These are phyloP conservation scores for Puccinia brachypodii DNA, from an alignment of 1,284 basidiomycete genomes.

Conservation along the genomic window DNA sequence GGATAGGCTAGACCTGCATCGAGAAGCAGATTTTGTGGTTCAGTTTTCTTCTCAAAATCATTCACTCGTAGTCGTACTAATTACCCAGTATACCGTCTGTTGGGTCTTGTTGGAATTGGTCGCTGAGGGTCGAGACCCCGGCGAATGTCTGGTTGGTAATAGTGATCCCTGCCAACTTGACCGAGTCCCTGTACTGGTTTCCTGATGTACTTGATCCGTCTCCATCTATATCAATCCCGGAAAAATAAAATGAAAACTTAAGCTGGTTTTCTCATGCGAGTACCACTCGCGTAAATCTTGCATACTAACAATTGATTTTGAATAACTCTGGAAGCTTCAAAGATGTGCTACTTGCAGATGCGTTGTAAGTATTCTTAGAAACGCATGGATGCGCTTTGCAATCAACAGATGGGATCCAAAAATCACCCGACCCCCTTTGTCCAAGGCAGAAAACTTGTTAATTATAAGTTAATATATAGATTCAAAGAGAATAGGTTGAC, in stretches of 20 bases:
- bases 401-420: conserved; percentile 32
- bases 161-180: conserved; percentile 26
- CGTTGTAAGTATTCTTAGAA: conserved; percentile 35
- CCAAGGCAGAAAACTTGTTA: not conserved
- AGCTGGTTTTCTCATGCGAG: not conserved
- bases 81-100: conserved; percentile 41
- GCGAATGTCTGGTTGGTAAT: conserved; percentile 38
- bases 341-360: conserved; percentile 11
- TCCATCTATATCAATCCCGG: not conserved
- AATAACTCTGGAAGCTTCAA: not conserved
- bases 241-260: not conserved
- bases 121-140: conserved; percentile 19
- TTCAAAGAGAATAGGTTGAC: not conserved
- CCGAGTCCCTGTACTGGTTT: not conserved
- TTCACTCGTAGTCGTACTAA: not conserved
- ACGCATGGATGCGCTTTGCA: conserved; percentile 18
- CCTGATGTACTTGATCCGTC: conserved; percentile 45
- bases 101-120: conserved; percentile 16
- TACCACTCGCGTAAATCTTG: not conserved
- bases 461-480: not conserved
- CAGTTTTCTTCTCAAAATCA: not conserved
- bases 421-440: conserved; percentile 36
- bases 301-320: conserved; percentile 24
- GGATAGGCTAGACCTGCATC: conserved; percentile 40
- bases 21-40: not conserved